Percentiles rank a stretch among this genome's conserved stretches.
phyloP scores from a whole-genome alignment of 805 yeast species.

The Jamesozyma jinghongensis region DNA sequence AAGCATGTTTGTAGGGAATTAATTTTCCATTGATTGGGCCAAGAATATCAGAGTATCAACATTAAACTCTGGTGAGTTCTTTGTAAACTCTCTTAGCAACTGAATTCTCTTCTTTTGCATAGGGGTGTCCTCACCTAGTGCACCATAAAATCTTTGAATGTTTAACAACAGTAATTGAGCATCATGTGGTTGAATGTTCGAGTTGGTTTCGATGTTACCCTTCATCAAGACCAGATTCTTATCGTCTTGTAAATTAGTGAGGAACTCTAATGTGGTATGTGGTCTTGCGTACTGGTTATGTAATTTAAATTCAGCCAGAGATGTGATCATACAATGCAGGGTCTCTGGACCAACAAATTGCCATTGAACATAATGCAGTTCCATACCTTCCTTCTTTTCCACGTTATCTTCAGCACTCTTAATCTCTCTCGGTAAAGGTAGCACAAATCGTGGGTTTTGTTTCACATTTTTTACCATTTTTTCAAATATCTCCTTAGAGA shows the following conservation, averaged over 20 bases:
- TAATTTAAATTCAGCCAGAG: constrained; percentile 82
- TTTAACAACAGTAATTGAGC: constrained; percentile 70
- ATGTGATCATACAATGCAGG: constrained; percentile 81
- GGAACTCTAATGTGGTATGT: constrained; percentile 84
- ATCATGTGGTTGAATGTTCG: constrained; percentile 58
- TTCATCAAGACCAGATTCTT: constrained; percentile 74
- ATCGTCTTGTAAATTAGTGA: constrained; percentile 56
- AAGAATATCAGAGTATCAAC: constrained; percentile 61
- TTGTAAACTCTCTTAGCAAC: constrained; percentile 58
- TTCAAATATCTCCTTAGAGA: constrained; percentile 51
- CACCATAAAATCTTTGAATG: constrained; percentile 79
- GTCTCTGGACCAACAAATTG: constrained; percentile 75
- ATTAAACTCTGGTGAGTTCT: constrained; percentile 56
- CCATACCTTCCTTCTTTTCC: constrained; percentile 43
- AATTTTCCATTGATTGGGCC: constrained; percentile 58
- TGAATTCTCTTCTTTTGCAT: constrained; percentile 42
- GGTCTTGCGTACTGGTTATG: constrained; percentile 92
- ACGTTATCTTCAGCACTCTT: constrained; percentile 35
- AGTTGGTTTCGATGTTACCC: constrained; percentile 68
- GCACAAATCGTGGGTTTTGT: constrained; percentile 71
- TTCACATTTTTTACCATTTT: constrained; percentile 57
- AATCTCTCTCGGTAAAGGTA: constrained; percentile 69
- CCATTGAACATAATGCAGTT: constrained; percentile 94
- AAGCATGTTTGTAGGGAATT: too few relatives aligned
- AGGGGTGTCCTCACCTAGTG: constrained; percentile 37